A percentile compares a stretch with the other conserved stretches of the same genome.
Evolutionary conservation across 2,329 filamentous ascomycete genomes (phyloP).

Genomic region (Stagonosporopsis cucurbitacearum): DNA sequence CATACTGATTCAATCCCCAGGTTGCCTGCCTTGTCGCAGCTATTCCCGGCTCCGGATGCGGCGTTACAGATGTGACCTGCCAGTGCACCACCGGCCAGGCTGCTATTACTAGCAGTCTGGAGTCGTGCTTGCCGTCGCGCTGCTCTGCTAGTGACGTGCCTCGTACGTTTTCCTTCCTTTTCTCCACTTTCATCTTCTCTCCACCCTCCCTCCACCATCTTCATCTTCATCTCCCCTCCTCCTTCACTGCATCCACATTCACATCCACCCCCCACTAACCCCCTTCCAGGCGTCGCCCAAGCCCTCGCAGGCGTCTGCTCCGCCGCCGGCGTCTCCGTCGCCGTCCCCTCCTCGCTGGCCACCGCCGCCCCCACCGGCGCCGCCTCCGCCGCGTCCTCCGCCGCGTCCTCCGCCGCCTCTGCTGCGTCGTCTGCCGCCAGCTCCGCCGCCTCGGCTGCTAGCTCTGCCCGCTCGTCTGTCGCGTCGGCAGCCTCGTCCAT

Average conservation of each 20-base stretch:
- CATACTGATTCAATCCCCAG: conserved; percentile 32
- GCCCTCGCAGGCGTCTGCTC: conserved; percentile 41
- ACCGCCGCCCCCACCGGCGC: conserved; percentile 4
- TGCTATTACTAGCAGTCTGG: conserved; percentile 49
- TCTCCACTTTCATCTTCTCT: too few species aligned
- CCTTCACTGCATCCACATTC: too few species aligned
- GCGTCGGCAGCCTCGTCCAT: not conserved
- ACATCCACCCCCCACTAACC: not conserved
- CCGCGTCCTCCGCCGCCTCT: conserved; percentile 6
- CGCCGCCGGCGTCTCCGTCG: conserved; percentile 33
- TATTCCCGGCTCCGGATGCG: conserved; percentile 57
- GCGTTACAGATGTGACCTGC: conserved; percentile 56
- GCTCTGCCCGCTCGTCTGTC: conserved; percentile 4
- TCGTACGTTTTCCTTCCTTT: conserved; percentile 39
- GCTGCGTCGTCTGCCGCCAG: not conserved
- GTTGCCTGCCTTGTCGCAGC: conserved; percentile 57
- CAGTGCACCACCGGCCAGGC: conserved; percentile 56
- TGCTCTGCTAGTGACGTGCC: conserved; percentile 49
- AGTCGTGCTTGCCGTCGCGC: conserved; percentile 46
- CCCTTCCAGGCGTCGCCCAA: conserved; percentile 25
- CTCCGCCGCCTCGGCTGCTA: conserved; percentile 4
- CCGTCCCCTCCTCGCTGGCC: conserved; percentile 30
- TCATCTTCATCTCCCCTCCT: not conserved
- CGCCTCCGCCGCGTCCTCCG: conserved; percentile 1
- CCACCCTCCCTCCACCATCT: too few species aligned